phyloP scores from a whole-genome alignment of 2,329 filamentous ascomycete genomes.

The Coniella vitis region DNA sequence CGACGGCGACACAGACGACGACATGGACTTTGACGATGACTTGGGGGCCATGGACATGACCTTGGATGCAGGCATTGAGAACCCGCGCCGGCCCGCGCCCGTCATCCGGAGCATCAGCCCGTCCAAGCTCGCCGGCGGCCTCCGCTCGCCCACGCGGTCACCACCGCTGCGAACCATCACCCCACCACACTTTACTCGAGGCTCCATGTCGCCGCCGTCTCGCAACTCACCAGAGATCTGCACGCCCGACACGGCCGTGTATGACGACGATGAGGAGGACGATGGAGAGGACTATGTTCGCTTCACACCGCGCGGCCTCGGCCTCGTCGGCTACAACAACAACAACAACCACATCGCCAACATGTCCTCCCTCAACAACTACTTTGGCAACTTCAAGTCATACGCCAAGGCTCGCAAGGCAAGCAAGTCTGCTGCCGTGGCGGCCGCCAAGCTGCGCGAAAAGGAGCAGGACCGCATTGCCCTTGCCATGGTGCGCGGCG shows the following conservation, averaged over 20 bases:
- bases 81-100: constrained; percentile 36
- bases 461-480: constrained; percentile 11
- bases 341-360: no score
- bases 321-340: constrained; percentile 28
- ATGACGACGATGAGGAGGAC: constrained; percentile 36
- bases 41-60: constrained; percentile 40
- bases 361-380: constrained; percentile 21
- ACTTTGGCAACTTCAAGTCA: constrained; percentile 12
- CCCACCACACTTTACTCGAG: constrained; percentile 33
- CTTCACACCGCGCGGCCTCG: constrained; percentile 9
- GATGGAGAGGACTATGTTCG: constrained; percentile 43
- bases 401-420: constrained; percentile 9
- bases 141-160: constrained; percentile 28
- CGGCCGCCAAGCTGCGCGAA: constrained; percentile 20
- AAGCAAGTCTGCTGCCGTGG: constrained; percentile 6
- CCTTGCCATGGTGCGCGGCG: constrained; percentile 12
- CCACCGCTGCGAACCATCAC: constrained; percentile 32
- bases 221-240: constrained; percentile 37
- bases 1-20: constrained; percentile 29
- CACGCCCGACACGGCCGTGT: constrained; percentile 22
- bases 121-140: constrained; percentile 46
- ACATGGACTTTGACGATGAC: constrained; percentile 32
- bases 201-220: constrained; percentile 23
- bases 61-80: constrained; percentile 53
- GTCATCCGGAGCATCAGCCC: constrained; percentile 50